phyloP scores from a whole-genome alignment of 108 stramenopile species.

The Nannochloropsis gaditana region DNA sequence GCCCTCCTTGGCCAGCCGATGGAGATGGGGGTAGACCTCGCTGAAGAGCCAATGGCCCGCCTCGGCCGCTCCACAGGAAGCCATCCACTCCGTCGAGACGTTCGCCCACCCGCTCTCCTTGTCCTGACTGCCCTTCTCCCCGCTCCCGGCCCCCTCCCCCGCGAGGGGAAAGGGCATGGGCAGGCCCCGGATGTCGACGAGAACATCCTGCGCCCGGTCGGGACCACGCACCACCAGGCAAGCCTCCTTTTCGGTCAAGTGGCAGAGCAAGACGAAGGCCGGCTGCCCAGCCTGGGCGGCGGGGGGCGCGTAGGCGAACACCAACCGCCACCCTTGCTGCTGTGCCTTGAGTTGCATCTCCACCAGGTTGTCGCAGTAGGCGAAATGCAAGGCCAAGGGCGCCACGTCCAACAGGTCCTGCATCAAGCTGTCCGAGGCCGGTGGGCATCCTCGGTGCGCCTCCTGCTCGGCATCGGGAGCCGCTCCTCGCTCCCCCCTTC shows the following conservation, averaged over 20 bases:
- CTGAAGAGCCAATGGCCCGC: constrained; percentile 37
- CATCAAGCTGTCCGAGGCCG: background rate
- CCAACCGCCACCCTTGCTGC: constrained; percentile 74
- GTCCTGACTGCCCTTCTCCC: background rate
- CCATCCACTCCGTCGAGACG: constrained; percentile 32
- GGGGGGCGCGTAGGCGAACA: constrained; percentile 58
- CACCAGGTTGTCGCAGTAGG: constrained; percentile 74
- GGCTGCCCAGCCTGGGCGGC: constrained; percentile 56
- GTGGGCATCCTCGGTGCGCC: constrained; percentile 22
- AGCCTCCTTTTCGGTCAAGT: background rate
- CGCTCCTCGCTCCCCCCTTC: constrained; percentile 74
- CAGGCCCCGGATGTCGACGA: constrained; percentile 83
- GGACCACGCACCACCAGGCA: constrained; percentile 69
- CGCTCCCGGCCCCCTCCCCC: background rate
- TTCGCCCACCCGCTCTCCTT: constrained; percentile 30
- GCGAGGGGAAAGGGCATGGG: background rate
- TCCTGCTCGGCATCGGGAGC: constrained; percentile 72
- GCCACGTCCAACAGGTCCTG: constrained; percentile 61
- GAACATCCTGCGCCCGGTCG: constrained; percentile 82
- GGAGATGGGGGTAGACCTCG: constrained; percentile 35
- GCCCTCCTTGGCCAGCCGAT: constrained; percentile 24
- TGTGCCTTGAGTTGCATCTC: constrained; percentile 83
- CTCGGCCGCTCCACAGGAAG: constrained; percentile 38
- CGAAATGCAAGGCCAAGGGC: constrained; percentile 77
- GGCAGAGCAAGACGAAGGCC: constrained; percentile 39